phyloP scores from a whole-genome alignment of 805 yeast genomes.

The Metschnikowia dekortorum region DNA sequence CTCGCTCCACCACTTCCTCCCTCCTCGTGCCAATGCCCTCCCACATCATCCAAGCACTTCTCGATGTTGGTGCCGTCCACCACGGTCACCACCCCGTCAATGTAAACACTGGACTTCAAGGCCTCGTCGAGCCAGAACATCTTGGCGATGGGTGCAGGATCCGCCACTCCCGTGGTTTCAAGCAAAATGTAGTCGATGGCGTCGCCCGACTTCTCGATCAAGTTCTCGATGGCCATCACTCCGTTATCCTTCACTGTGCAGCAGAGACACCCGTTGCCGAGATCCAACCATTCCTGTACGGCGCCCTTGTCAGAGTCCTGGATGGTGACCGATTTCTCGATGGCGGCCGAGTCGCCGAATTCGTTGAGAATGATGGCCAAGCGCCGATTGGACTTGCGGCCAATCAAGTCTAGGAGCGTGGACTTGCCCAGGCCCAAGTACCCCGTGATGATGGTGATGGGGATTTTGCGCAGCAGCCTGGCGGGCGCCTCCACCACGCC shows the following conservation, averaged over 20 bases:
- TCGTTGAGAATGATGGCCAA: slow-evolving; percentile 91
- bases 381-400: slow-evolving; percentile 62
- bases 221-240: slow-evolving; percentile 86
- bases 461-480: slow-evolving; percentile 47
- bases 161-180: slow-evolving; percentile 96
- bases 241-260: slow-evolving; percentile 96
- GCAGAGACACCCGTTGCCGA: slow-evolving; percentile 95
- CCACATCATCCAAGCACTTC: slow-evolving; percentile 63
- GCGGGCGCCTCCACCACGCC: background rate
- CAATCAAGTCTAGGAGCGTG: slow-evolving; percentile 72
- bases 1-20: slow-evolving; percentile 4
- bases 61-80: slow-evolving; percentile 69
- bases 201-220: slow-evolving; percentile 66
- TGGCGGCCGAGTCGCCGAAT: slow-evolving; percentile 85
- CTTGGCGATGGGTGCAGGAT: slow-evolving; percentile 93
- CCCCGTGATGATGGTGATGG: slow-evolving; percentile 91
- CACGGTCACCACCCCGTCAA: slow-evolving; percentile 90
- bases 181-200: slow-evolving; percentile 84
- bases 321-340: slow-evolving; percentile 82
- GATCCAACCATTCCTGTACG: slow-evolving; percentile 91
- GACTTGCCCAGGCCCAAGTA: slow-evolving; percentile 94
- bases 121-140: slow-evolving; percentile 99
- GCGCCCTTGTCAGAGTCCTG: slow-evolving; percentile 44
- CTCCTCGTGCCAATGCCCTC: slow-evolving; percentile 63
- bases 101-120: slow-evolving; percentile 72